Evolutionary conservation across 495 filamentous ascomycete genomes (phyloP), one percentile per base, ranked within the genome.

Genomic region (Parachaetomium inaequale): DNA sequence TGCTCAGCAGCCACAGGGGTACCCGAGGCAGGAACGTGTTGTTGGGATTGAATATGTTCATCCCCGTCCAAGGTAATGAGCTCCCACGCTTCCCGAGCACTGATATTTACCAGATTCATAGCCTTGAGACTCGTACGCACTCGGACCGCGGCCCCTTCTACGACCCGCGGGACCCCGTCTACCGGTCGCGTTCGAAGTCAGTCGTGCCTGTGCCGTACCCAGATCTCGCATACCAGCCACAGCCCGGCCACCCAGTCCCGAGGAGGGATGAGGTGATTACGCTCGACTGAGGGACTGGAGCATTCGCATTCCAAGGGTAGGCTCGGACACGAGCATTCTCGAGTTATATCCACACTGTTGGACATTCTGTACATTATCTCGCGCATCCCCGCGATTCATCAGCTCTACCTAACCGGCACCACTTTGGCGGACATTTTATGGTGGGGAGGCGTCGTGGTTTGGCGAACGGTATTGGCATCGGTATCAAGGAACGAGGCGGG

Each of bases 1-100:
- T 19, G 43, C 26, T 7, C 53, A 51, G n/a, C 52, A 21, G 17
- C 36, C 26, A 11, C 46, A 53, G 11, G 54, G 46, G 23, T 55
- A 54, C 10, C 66, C 62, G 32, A 58, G 71, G 3, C 65, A 66
- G 32, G 71, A 73, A 42, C 63, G 69, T 11, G 63, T 73, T 25
- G 66, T 68, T 32, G 68, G 65, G 6, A 57, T 66, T 34, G 66
- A 68, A 58, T 67, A 69, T 49, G 31, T 63, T 8, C 55, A 59
- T 5, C 29, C 55, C 19, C 38, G 29, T 28, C 61, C 56, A 43
- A 23, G 40, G 67, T 67, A 54, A 65, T 43, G 25, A 43, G 7
- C 19, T 32, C 25, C 15, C 2, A 4, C 19, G 0, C 21, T 26
- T 17, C 17, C 3, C 12, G 21, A 2, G 19, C 5, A n/a, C n/a